phyloP scores from a whole-genome alignment of 2,329 filamentous ascomycete genomes.

The Neoascochyta sp. region DNA sequence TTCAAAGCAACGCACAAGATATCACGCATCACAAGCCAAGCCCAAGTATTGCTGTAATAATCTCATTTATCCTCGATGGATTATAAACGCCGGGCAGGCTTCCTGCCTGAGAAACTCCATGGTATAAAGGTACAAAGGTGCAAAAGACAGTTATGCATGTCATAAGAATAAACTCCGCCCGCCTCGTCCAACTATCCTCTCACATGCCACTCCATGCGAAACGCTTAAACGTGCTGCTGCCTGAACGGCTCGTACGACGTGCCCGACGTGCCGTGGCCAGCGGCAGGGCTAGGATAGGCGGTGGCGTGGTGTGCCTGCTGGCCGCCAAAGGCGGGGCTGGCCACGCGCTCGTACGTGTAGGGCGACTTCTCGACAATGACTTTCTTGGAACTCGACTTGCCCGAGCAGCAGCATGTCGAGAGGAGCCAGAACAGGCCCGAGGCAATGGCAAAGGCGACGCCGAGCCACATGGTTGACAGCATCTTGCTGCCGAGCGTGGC shows the following conservation, averaged over 20 bases:
- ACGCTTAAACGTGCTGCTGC: conserved; percentile 28
- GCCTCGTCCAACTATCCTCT: background rate
- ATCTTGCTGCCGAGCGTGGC: conserved; percentile 65
- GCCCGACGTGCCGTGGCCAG: conserved; percentile 19
- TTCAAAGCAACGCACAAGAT: too few species aligned
- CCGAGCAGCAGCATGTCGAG: conserved; percentile 86
- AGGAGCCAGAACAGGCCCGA: conserved; percentile 87
- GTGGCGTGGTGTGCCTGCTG: conserved; percentile 23
- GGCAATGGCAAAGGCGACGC: conserved; percentile 69
- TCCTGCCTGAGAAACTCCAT: background rate
- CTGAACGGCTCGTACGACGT: conserved; percentile 45
- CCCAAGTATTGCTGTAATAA: too few species aligned
- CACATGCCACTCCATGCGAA: background rate
- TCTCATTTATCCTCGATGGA: too few species aligned
- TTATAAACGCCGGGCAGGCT: too few species aligned
- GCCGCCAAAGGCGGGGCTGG: conserved; percentile 39
- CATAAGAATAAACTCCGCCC: conserved; percentile 5
- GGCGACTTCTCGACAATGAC: conserved; percentile 57
- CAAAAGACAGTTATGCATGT: conserved; percentile 9
- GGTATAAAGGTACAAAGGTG: background rate
- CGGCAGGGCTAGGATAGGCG: conserved; percentile 11
- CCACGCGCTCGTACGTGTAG: conserved; percentile 58
- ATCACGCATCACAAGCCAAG: too few species aligned
- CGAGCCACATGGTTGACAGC: conserved; percentile 73
- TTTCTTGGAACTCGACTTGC: conserved; percentile 50